A percentile compares a stretch with the other conserved stretches of the same genome.
phyloP scores from a whole-genome alignment of 371 early-diverging fungal species.

The Nematocida sp. region DNA sequence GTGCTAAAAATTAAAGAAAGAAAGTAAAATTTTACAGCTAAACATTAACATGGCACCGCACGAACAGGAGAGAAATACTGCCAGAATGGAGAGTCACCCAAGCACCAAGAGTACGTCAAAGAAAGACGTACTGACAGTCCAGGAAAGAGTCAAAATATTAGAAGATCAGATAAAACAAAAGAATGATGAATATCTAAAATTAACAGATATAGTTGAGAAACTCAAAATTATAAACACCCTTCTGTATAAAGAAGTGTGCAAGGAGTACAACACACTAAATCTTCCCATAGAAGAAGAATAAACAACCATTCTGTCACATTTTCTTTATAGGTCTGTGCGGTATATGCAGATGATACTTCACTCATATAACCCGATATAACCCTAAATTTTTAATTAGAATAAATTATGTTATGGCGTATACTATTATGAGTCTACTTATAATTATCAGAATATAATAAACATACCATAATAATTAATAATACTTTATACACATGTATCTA shows the following conservation, averaged over 20 bases:
- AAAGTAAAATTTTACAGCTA: slow-evolving; percentile 41
- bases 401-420: too few species aligned
- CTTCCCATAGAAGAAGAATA: slow-evolving; percentile 28
- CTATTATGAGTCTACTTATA: too few species aligned
- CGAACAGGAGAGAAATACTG: slow-evolving; percentile 22
- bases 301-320: background rate
- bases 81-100: background rate
- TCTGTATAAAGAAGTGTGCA: slow-evolving; percentile 58
- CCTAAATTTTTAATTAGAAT: too few species aligned
- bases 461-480: too few species aligned
- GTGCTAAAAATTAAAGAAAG: slow-evolving; percentile 67
- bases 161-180: slow-evolving; percentile 56
- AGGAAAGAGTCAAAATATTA: slow-evolving; percentile 39
- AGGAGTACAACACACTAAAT: slow-evolving; percentile 34
- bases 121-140: slow-evolving; percentile 36
- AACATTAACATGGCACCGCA: slow-evolving; percentile 7
- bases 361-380: too few species aligned
- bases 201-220: slow-evolving; percentile 48
- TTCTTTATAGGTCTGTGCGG: too few species aligned
- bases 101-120: background rate
- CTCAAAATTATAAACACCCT: slow-evolving; percentile 54
- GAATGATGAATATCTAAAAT: slow-evolving; percentile 33
- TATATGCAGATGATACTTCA: too few species aligned
- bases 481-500: too few species aligned
- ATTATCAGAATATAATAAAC: too few species aligned